phyloP scores from a whole-genome alignment of 352 stramenopile genomes.

The Globisporangium recalcitrans region DNA sequence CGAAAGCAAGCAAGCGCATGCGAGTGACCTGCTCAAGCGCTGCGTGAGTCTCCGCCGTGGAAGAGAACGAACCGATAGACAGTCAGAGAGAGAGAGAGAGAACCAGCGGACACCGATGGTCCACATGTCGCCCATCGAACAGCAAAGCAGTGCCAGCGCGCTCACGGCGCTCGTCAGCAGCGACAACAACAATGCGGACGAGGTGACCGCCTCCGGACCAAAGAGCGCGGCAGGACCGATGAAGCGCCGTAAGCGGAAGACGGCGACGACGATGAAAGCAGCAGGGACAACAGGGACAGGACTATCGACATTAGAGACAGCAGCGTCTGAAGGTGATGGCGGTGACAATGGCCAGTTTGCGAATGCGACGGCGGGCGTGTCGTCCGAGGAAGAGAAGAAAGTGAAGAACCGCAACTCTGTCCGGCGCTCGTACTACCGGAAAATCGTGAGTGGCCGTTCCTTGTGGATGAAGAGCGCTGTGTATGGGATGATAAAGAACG shows the following conservation, averaged over 20 bases:
- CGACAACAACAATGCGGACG: background rate
- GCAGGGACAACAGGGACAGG: background rate
- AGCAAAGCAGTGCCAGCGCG: background rate
- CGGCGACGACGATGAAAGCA: background rate
- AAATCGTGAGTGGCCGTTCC: slow-evolving; percentile 27
- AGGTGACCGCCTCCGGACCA: background rate
- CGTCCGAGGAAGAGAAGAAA: slow-evolving; percentile 37
- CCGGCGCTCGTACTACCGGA: slow-evolving; percentile 49
- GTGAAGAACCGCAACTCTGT: slow-evolving; percentile 57
- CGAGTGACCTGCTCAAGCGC: too few species aligned
- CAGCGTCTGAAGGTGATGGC: background rate
- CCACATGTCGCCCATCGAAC: background rate
- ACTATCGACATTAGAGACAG: background rate
- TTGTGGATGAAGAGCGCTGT: background rate
- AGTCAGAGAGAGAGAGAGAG: too few species aligned
- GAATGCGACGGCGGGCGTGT: background rate
- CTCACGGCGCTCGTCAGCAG: background rate
- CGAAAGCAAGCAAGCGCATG: background rate
- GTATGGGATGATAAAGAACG: background rate
- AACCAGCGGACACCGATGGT: background rate
- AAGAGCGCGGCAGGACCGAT: slow-evolving; percentile 1
- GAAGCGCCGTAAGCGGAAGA: slow-evolving; percentile 9
- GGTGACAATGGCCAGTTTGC: background rate
- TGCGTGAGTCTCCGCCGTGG: background rate
- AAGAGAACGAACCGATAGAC: background rate